Percentiles rank a stretch among this genome's conserved stretches.
Conservation (phyloP, 495 filamentous ascomycete species). For the Daldinia loculata region DNA sequence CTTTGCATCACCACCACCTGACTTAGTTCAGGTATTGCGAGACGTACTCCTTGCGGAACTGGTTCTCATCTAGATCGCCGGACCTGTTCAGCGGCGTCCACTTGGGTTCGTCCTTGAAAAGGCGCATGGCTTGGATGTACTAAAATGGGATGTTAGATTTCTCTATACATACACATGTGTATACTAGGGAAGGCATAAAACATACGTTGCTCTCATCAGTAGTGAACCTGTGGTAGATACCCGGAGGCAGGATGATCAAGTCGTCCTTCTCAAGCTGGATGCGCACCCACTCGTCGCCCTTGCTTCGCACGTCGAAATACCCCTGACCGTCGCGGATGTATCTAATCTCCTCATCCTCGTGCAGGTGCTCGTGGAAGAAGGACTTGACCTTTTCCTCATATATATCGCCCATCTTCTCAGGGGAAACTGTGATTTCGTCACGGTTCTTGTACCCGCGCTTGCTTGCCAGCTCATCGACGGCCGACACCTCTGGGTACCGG, state of each 20-base stretch:
- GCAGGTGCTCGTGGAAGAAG: conserved; percentile 95
- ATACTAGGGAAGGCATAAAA: neutral
- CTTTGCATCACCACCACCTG: neutral
- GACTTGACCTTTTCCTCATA: conserved; percentile 91
- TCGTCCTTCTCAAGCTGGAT: conserved; percentile 76
- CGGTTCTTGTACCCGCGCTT: conserved; percentile 92
- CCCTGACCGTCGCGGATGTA: conserved; percentile 91
- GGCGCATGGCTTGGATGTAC: conserved; percentile 95
- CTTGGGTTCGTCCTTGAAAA: conserved; percentile 99
- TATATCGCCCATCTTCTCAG: conserved; percentile 80
- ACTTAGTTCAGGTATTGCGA: conserved; percentile 46
- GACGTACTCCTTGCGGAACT: conserved; percentile 79
- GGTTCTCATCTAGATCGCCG: conserved; percentile 79
- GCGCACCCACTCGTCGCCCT: conserved; percentile 81
- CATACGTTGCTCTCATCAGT: conserved; percentile 90
- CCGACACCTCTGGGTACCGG: conserved; percentile 67
- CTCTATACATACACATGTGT: too few relatives aligned
- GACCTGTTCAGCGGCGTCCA: conserved; percentile 94
- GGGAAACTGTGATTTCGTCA: conserved; percentile 90
- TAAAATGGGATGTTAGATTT: conserved; percentile 48
- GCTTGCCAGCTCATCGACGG: conserved; percentile 75
- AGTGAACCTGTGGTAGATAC: conserved; percentile 97
- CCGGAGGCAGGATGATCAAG: conserved; percentile 90
- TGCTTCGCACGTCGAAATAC: conserved; percentile 90
- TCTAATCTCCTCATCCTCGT: conserved; percentile 99